Base-by-base conservation (phyloP, 1,284 basidiomycete species). In the Puccinia coronata region DNA sequence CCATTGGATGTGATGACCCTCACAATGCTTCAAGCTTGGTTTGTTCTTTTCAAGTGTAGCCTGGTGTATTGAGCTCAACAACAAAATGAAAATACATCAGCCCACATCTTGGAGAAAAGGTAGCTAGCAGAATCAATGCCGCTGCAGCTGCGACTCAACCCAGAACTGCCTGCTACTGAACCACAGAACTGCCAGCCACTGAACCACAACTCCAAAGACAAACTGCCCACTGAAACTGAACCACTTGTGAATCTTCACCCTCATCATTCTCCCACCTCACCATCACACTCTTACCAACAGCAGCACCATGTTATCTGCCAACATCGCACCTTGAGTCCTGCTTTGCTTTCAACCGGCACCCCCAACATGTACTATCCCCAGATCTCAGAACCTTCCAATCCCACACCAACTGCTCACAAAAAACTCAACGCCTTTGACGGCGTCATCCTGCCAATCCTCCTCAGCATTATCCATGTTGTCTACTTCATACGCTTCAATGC, bases 401-500 rank as follows among this genome's bases (percentile, higher is more conserved):
- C n/a, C n/a, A 23, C n/a, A 23, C 65, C 34, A 1, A 6, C n/a
- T 5, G 23, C 43, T 11, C 25, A 55, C 47, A 57, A 41, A 59
- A 72, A 61, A 49, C 31, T 80, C 16, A 51, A 57, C n/a, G 73
- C 78, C 9, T 80, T 80, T 39, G 70, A 80, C 49, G 78, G 78
- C 5, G 67, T 80, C 16, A 73, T 71, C 55, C 69, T 80, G 8
- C 78, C 78, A 49, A 80, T 70, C 8, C 59, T 80, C 70, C 70
- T 80, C 20, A 80, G 57, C 28, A 73, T 80, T 70, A 73, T 80
- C 31, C 72, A 80, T 57, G 57, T 80, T 11, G 31, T 80, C 43
- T 80, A 80, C 41, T 80, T 72, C 61, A 39, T 80, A 16, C 47
- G 78, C 31, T 80, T 80, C n/a, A n/a, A n/a, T n/a, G n/a, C n/a